phyloP scores from a whole-genome alignment of 495 filamentous ascomycete genomes.

The Penicillium bialowiezense region DNA sequence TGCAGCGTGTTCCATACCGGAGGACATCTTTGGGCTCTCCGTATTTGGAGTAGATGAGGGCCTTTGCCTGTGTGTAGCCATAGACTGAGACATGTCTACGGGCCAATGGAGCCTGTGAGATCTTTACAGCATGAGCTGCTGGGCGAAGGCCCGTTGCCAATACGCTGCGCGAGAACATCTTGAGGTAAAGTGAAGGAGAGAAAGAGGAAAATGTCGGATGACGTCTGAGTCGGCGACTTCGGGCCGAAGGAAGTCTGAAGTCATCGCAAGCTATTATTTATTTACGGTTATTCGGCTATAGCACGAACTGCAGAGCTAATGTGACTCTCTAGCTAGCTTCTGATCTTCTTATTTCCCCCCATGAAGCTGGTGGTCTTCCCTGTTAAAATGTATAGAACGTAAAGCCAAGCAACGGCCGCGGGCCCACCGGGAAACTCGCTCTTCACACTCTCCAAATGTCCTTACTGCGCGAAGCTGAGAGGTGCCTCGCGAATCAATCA shows the following conservation, averaged over 20 bases:
- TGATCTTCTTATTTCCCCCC: too few relatives aligned
- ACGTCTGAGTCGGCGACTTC: conserved; percentile 25
- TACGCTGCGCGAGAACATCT: conserved; percentile 35
- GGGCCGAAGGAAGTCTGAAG: conserved; percentile 20
- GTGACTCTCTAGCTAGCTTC: too few relatives aligned
- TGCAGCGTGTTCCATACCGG: conserved; percentile 42
- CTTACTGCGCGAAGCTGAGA: conserved; percentile 49
- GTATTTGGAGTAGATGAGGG: conserved; percentile 78
- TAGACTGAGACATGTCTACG: conserved; percentile 65
- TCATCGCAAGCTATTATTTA: neutral
- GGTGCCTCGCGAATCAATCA: conserved; percentile 46
- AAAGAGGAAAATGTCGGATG: conserved; percentile 15
- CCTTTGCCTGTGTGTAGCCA: conserved; percentile 95
- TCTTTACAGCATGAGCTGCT: conserved; percentile 8
- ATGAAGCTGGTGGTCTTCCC: too few relatives aligned
- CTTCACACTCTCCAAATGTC: conserved; percentile 37
- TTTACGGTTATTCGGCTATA: too few relatives aligned
- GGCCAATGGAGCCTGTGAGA: conserved; percentile 30
- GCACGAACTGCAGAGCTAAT: too few relatives aligned
- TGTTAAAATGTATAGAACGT: too few relatives aligned
- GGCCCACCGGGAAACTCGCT: conserved; percentile 9
- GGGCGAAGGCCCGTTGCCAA: conserved; percentile 19
- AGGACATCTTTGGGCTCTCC: conserved; percentile 85
- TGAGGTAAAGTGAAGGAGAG: neutral
- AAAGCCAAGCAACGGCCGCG: conserved; percentile 8